Conservation (phyloP, 2,329 filamentous ascomycete species). For the Achaetomium macrosporum region DNA sequence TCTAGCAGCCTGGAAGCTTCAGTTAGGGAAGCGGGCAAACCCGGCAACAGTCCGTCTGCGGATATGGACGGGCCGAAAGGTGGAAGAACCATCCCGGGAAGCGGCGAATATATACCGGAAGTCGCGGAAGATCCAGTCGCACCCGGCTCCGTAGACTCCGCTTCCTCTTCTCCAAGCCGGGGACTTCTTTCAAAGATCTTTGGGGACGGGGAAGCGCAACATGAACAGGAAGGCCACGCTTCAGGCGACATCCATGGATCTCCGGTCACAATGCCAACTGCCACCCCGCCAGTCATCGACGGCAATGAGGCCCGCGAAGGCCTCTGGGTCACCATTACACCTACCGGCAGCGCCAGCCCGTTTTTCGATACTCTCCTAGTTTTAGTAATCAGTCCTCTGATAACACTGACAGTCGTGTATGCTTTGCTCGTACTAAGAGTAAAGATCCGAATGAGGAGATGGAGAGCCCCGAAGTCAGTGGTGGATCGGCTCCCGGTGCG, state of each 20-base stretch:
- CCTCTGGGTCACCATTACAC: conserved; percentile 94
- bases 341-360: conserved; percentile 80
- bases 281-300: conserved; percentile 18
- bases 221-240: conserved; percentile 28
- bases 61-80: conserved; percentile 45
- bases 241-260: conserved; percentile 20
- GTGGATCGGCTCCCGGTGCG: conserved; percentile 92
- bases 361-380: conserved; percentile 97
- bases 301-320: conserved; percentile 53
- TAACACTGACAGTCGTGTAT: conserved; percentile 91
- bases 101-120: conserved; percentile 57
- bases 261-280: conserved; percentile 20
- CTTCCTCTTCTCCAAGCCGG: conserved; percentile 15
- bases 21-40: conserved; percentile 23
- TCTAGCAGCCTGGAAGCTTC: conserved; percentile 8
- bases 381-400: conserved; percentile 86
- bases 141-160: conserved; percentile 8
- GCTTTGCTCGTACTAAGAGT: conserved; percentile 80
- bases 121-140: conserved; percentile 4
- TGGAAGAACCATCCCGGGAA: conserved; percentile 65
- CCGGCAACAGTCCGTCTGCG: conserved; percentile 16
- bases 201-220: conserved; percentile 35
- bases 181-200: conserved; percentile 47
- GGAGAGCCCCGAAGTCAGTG: conserved; percentile 95
- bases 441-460: conserved; percentile 79